Base-by-base conservation (phyloP, 345 rosid species). In the Tarenaya hassleriana region DNA sequence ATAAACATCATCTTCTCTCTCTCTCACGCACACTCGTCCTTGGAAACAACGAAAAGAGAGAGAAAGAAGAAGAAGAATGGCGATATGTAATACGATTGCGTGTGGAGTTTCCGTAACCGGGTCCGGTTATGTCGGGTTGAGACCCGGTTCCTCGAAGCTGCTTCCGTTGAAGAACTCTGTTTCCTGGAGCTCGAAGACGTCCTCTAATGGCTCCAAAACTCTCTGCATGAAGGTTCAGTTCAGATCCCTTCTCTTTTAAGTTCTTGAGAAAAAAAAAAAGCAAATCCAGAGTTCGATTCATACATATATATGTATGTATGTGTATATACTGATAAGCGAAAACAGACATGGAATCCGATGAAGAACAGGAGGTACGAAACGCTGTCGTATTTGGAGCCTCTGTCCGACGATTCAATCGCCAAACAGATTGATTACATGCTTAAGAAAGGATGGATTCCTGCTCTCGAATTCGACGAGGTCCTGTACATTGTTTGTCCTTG, bases 401-500 rank as follows among this genome's bases (percentile, higher is more conserved):
- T 68, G 1, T 58, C 83, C 1, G 66, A 68, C 17, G 80, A 73
- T 4, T 75, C 79, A 2, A 47, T 76, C 40, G 75, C 81, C 0
- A 84, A 58, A 68, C 77, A 80, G 76, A 48, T 80, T 20, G 85
- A 78, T 10, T 84, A 76, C 79, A 80, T 76, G 76, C 53, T 80
- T n/a, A 64, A 48, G 40, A 78, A 76, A 27, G 92, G 81, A 1
- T 84, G 85, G 92, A 68, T 74, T 39, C 92, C 85, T 55, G 76
- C 81, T 74, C 75, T 84, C 31, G 88, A 84, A 68, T 84, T 84
- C 42, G 83, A 80, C 53, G 73, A 76, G 87, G 92, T 83, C 35
- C 58, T 7, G 4, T 16, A n/a, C n/a, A n/a, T n/a, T n/a, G n/a
- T n/a, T n/a, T n/a, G n/a, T n/a, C n/a, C n/a, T n/a, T n/a, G n/a